Percentiles rank a stretch among this genome's conserved stretches.
Evolutionary conservation across 148 eudicot species (phyloP).

Genomic region (Chenopodium suecicum): DNA sequence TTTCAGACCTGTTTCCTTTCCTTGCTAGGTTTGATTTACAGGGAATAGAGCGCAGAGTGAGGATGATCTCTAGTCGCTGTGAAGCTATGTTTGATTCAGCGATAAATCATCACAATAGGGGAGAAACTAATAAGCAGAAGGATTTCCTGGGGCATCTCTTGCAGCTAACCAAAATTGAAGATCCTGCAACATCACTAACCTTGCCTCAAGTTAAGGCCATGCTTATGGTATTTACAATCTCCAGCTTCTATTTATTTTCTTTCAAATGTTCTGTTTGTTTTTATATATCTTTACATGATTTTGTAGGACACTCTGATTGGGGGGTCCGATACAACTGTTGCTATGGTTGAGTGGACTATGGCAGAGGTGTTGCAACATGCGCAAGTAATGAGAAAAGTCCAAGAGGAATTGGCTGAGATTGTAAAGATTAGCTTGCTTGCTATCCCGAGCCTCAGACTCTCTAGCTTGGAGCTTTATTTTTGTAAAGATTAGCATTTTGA

Average conservation of each 20-base stretch:
- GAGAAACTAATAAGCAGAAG: slow-evolving; percentile 1
- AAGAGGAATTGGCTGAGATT: slow-evolving; percentile 33
- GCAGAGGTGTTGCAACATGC: slow-evolving; percentile 35
- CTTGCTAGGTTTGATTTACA: slow-evolving; percentile 38
- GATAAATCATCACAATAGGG: slow-evolving; percentile 5
- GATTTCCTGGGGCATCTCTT: slow-evolving; percentile 41
- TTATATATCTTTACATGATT: neutral
- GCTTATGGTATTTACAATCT: slow-evolving; percentile 31
- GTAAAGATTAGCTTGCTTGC: slow-evolving; percentile 26
- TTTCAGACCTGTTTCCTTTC: slow-evolving; percentile 45
- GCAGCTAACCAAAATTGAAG: slow-evolving; percentile 25
- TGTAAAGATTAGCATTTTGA: neutral
- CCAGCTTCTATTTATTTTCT: neutral
- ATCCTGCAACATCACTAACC: slow-evolving; percentile 22
- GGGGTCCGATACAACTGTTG: slow-evolving; percentile 39
- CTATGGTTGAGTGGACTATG: slow-evolving; percentile 42
- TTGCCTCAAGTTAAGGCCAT: slow-evolving; percentile 37
- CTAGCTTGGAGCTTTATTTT: slow-evolving; percentile 20
- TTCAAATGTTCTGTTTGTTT: no score
- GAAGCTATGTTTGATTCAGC: slow-evolving; percentile 21
- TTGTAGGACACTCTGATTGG: slow-evolving; percentile 36
- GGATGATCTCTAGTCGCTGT: slow-evolving; percentile 1
- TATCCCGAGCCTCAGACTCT: slow-evolving; percentile 25
- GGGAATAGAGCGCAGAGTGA: slow-evolving; percentile 29
- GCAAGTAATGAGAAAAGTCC: slow-evolving; percentile 20